Evolutionary conservation across 2,329 filamentous ascomycete species (phyloP).

Genomic region (Chaetomiaceae sp.): DNA sequence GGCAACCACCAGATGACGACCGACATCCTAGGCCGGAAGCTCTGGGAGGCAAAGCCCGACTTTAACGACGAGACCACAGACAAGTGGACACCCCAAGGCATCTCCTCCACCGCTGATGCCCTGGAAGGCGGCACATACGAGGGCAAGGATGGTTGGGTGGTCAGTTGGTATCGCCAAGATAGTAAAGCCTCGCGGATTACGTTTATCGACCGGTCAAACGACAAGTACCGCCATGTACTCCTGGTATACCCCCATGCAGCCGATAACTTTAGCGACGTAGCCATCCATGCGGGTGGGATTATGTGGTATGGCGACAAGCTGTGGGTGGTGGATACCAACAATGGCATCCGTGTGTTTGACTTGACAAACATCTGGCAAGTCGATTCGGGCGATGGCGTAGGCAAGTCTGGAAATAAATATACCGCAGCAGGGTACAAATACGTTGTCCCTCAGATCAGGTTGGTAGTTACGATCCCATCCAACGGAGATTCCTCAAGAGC

Average conservation of each 20-base stretch:
- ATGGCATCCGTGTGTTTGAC: conserved; percentile 36
- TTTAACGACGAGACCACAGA: conserved; percentile 32
- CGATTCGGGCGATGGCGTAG: conserved; percentile 30
- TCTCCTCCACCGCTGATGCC: conserved; percentile 34
- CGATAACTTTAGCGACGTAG: conserved; percentile 33
- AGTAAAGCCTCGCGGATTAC: conserved; percentile 31
- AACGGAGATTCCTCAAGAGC: neutral
- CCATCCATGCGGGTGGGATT: conserved; percentile 35
- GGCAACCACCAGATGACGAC: conserved; percentile 26
- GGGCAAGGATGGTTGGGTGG: conserved; percentile 33
- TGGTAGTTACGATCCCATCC: neutral
- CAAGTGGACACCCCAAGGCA: conserved; percentile 36
- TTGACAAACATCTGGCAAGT: conserved; percentile 36
- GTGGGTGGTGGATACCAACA: conserved; percentile 34
- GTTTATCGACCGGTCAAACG: conserved; percentile 31
- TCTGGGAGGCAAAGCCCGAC: conserved; percentile 24
- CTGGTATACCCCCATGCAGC: conserved; percentile 33
- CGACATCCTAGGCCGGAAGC: conserved; percentile 13
- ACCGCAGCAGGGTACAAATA: conserved; percentile 33
- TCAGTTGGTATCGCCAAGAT: conserved; percentile 34
- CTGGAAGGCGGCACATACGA: conserved; percentile 30
- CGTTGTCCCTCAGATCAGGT: conserved; percentile 35
- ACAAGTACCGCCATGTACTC: conserved; percentile 33
- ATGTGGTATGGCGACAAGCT: conserved; percentile 35
- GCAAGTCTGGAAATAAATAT: conserved; percentile 31